Conservation (phyloP, 106 monocot species). For the Dendrobium officinale region DNA sequence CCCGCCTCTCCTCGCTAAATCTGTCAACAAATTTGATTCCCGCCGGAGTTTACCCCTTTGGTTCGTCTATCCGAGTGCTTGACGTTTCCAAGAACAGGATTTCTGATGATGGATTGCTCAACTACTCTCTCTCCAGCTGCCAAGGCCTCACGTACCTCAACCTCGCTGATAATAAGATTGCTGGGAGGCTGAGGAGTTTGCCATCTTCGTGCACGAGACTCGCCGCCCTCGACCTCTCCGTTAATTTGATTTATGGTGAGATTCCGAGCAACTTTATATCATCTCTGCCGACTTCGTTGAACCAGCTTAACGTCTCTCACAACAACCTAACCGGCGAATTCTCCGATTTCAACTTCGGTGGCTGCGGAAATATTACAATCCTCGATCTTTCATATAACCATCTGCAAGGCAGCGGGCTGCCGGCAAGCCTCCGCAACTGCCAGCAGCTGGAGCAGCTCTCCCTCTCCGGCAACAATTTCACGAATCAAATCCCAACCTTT, state of each 20-base stretch:
- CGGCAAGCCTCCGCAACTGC: conserved; percentile 46
- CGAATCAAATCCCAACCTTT: conserved; percentile 31
- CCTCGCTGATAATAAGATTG: conserved; percentile 22
- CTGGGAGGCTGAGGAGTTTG: conserved; percentile 13
- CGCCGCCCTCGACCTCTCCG: conserved; percentile 41
- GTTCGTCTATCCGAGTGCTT: conserved; percentile 33
- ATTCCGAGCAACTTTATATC: conserved; percentile 40
- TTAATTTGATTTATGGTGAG: conserved; percentile 47
- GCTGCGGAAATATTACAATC: conserved; percentile 29
- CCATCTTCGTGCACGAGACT: conserved; percentile 18
- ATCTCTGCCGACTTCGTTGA: conserved; percentile 24
- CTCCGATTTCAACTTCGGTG: conserved; percentile 40
- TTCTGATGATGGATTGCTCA: conserved; percentile 38
- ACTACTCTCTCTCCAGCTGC: conserved; percentile 43
- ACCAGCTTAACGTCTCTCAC: conserved; percentile 30
- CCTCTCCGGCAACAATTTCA: conserved; percentile 40
- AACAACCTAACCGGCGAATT: conserved; percentile 81
- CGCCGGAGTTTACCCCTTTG: conserved; percentile 47
- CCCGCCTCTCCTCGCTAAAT: conserved; percentile 30
- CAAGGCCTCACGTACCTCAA: conserved; percentile 25
- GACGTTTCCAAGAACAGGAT: conserved; percentile 66
- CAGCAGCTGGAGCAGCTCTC: conserved; percentile 37
- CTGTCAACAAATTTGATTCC: conserved; percentile 50
- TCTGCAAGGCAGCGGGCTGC: conserved; percentile 34
- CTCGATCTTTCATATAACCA: conserved; percentile 54